phyloP scores from a whole-genome alignment of 148 eudicot species.

The Vaccinium macrocarpon region DNA sequence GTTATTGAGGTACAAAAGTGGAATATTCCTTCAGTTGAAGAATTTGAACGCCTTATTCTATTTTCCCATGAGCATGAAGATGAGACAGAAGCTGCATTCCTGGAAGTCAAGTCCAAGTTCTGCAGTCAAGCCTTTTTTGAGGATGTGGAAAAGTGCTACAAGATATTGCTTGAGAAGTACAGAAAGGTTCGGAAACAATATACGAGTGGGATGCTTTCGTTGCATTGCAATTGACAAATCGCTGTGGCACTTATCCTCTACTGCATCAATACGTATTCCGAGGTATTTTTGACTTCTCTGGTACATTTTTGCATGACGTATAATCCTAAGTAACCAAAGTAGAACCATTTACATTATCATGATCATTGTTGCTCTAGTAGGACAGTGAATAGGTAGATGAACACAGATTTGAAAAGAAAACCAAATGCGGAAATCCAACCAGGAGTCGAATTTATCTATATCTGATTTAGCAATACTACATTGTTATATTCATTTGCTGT shows the following conservation, averaged over 20 bases:
- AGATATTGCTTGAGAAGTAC: constrained; percentile 46
- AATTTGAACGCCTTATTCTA: constrained; percentile 15
- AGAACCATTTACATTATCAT: neutral
- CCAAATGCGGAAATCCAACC: neutral
- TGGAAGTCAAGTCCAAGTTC: constrained; percentile 49
- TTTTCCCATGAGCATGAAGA: constrained; percentile 33
- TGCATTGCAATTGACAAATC: constrained; percentile 36
- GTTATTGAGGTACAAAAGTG: constrained; percentile 8
- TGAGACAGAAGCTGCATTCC: constrained; percentile 42
- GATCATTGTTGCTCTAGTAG: neutral
- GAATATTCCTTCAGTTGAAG: constrained; percentile 21
- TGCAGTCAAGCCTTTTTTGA: constrained; percentile 54
- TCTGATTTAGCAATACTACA: neutral
- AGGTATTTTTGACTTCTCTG: neutral
- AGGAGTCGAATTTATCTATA: neutral
- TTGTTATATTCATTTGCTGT: neutral
- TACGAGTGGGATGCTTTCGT: constrained; percentile 67
- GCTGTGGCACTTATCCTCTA: neutral
- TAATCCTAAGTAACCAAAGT: neutral
- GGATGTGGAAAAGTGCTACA: constrained; percentile 43
- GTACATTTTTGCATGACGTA: neutral
- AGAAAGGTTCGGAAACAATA: constrained; percentile 53
- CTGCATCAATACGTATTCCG: neutral
- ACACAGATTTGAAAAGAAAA: neutral
- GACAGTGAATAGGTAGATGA: neutral